Conservation (phyloP, 2,329 filamentous ascomycete genomes). For the Trichoderma arundinaceum region DNA sequence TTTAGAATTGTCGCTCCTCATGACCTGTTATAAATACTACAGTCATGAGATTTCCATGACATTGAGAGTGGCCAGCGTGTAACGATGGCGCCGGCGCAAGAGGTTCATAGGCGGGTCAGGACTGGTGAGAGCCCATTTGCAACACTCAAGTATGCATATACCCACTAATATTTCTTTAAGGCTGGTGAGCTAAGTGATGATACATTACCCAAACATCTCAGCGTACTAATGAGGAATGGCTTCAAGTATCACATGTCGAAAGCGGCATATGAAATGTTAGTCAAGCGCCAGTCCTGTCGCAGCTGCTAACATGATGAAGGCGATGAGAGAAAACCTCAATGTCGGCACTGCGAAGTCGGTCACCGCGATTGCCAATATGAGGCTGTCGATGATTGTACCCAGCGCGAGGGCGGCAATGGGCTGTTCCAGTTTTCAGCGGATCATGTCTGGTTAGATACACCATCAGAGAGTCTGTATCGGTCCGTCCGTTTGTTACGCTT, state of each 20-base stretch:
- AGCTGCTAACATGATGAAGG: background rate
- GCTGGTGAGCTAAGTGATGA: background rate
- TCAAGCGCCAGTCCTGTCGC: background rate
- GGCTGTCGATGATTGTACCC: background rate
- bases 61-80: background rate
- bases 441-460: slow-evolving; percentile 11
- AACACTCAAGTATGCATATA: background rate
- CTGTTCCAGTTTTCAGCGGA: slow-evolving; percentile 16
- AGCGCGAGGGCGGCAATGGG: background rate
- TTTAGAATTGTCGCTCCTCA: background rate
- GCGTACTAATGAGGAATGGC: background rate
- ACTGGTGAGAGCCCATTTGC: slow-evolving; percentile 3
- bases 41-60: background rate
- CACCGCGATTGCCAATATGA: slow-evolving; percentile 4
- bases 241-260: slow-evolving; percentile 6
- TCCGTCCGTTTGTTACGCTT: background rate
- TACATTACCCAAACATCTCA: no score
- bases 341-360: slow-evolving; percentile 13
- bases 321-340: slow-evolving; percentile 10
- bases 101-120: slow-evolving; percentile 13
- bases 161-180: background rate
- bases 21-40: background rate
- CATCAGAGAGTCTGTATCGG: background rate
- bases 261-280: slow-evolving; percentile 17
- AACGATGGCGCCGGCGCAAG: slow-evolving; percentile 15